A percentile compares a stretch with the other conserved stretches of the same genome.
Conservation (phyloP, 257 asterid genomes). For the Rhazya stricta region DNA sequence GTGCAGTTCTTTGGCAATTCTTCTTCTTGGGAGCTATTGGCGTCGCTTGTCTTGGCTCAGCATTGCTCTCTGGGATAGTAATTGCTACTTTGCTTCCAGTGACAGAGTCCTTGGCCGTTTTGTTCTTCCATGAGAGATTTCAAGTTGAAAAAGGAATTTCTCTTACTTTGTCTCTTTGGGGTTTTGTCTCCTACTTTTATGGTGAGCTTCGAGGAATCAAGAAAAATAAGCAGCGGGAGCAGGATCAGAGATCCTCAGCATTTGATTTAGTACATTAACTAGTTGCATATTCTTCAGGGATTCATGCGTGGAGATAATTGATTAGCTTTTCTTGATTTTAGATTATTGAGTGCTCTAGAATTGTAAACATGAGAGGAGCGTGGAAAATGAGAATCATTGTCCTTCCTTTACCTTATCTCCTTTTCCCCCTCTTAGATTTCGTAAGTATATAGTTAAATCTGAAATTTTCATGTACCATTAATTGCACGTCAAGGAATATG, state of each 20-base stretch:
- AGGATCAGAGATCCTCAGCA: background rate
- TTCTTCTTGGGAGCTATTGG: slow-evolving; percentile 27
- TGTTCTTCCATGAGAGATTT: slow-evolving; percentile 22
- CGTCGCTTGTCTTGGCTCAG: slow-evolving; percentile 21
- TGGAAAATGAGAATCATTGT: too few relatives aligned
- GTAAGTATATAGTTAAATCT: too few relatives aligned
- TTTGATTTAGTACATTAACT: background rate
- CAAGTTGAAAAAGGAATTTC: slow-evolving; percentile 26
- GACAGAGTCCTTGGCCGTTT: slow-evolving; percentile 21
- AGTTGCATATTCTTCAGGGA: too few relatives aligned
- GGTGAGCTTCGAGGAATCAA: slow-evolving; percentile 21
- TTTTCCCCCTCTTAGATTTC: too few relatives aligned
- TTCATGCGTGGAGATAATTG: too few relatives aligned
- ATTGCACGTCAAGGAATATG: too few relatives aligned
- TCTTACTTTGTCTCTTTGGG: slow-evolving; percentile 29
- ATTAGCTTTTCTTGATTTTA: background rate
- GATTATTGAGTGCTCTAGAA: too few relatives aligned
- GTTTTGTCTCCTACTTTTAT: slow-evolving; percentile 29
- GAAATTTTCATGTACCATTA: too few relatives aligned
- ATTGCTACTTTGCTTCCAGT: slow-evolving; percentile 26
- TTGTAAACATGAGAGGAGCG: too few relatives aligned
- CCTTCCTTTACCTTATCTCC: too few relatives aligned
- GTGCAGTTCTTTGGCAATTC: slow-evolving; percentile 18
- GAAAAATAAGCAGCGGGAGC: background rate
- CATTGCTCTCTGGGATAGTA: slow-evolving; percentile 25